Evolutionary conservation across 495 filamentous ascomycete species (phyloP).

Genomic region (Opeltia flavorubescens): DNA sequence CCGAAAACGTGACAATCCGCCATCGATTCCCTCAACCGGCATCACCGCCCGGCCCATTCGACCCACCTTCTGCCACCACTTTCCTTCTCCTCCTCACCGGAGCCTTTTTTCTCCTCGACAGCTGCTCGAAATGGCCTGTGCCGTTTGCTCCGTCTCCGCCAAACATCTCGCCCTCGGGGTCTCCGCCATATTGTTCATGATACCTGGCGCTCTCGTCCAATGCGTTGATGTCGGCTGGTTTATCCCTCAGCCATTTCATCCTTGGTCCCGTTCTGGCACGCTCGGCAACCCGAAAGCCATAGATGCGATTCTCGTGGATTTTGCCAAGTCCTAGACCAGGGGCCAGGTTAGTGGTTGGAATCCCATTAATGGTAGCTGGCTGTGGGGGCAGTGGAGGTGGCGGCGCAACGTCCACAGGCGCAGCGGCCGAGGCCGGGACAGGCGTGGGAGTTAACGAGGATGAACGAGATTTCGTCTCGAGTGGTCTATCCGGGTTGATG

Average conservation of each 20-base stretch:
- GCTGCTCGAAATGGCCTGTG: conserved; percentile 37
- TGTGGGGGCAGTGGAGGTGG: conserved; percentile 23
- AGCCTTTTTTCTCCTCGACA: conserved; percentile 36
- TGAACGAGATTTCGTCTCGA: conserved; percentile 27
- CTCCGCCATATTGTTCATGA: conserved; percentile 17
- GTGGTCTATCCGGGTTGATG: conserved; percentile 14
- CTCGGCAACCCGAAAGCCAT: conserved; percentile 89
- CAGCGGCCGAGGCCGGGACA: conserved; percentile 3
- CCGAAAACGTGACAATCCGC: neutral
- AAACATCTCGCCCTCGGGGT: conserved; percentile 20
- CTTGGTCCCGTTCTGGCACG: conserved; percentile 72
- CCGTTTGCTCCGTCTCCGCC: conserved; percentile 33
- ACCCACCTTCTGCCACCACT: conserved; percentile 1
- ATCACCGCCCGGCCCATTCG: conserved; percentile 4
- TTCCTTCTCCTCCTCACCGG: conserved; percentile 33
- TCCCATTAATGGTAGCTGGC: conserved; percentile 63
- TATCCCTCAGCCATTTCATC: conserved; percentile 90
- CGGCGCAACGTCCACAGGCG: neutral
- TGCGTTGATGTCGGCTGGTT: conserved; percentile 62
- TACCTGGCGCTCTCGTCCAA: conserved; percentile 63
- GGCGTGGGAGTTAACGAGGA: conserved; percentile 23
- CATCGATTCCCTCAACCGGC: neutral
- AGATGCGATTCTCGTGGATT: conserved; percentile 91
- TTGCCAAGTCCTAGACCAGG: conserved; percentile 71
- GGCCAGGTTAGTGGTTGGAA: conserved; percentile 67